Conservation (phyloP, 2,329 filamentous ascomycete genomes). For the Verticillium isaacii region DNA sequence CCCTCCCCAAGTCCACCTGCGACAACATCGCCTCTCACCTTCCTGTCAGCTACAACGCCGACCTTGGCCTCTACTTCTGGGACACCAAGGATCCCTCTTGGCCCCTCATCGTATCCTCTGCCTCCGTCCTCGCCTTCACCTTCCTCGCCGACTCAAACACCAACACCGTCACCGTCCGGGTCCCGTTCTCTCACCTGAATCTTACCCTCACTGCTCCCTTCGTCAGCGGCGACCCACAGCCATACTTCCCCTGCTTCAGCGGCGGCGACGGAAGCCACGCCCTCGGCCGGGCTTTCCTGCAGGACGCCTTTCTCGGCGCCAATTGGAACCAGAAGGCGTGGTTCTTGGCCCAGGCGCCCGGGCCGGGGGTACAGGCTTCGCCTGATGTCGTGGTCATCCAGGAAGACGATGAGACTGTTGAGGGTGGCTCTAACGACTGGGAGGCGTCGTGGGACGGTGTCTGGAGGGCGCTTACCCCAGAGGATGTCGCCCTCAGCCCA, state of each 20-base stretch:
- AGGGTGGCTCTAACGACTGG: constrained; percentile 23
- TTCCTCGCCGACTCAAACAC: constrained; percentile 26
- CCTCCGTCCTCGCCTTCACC: constrained; percentile 33
- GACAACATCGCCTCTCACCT: constrained; percentile 30
- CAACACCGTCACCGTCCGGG: constrained; percentile 13
- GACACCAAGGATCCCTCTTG: constrained; percentile 27
- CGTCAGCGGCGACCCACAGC: constrained; percentile 18
- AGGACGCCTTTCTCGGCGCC: constrained; percentile 39
- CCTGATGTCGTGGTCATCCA: not conserved
- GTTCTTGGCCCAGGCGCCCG: constrained; percentile 36
- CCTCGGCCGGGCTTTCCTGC: constrained; percentile 40
- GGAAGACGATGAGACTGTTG: constrained; percentile 14
- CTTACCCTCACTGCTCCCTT: constrained; percentile 32
- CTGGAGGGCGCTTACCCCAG: constrained; percentile 19
- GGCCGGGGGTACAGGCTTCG: constrained; percentile 19
- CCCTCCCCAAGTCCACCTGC: constrained; percentile 33
- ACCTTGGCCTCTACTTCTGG: constrained; percentile 36
- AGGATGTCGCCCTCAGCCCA: constrained; percentile 9
- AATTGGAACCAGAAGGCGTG: constrained; percentile 29
- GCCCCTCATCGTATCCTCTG: constrained; percentile 31
- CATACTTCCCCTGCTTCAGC: constrained; percentile 38
- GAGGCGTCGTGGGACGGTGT: constrained; percentile 24
- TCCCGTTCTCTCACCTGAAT: constrained; percentile 26
- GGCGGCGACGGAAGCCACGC: constrained; percentile 17
- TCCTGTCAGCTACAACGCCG: constrained; percentile 28